Evolutionary conservation across 225 moss, liverwort and hornwort genomes (phyloP).

Genomic region (Physcomitrellopsis africana): DNA sequence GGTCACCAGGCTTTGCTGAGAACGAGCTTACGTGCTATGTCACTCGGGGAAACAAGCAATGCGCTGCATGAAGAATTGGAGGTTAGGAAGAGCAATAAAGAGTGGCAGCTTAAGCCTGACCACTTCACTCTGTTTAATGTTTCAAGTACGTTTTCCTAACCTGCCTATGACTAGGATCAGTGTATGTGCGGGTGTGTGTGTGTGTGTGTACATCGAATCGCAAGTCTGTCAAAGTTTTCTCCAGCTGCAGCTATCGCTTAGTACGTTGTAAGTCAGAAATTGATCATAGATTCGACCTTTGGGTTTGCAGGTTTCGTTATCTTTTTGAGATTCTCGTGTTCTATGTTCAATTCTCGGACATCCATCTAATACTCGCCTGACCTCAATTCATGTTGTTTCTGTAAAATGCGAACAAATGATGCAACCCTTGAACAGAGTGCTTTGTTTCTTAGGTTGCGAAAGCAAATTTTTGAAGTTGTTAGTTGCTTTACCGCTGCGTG

Average conservation of each 20-base stretch:
- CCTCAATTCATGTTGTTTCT: conserved; percentile 1
- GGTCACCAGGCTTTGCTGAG: conserved; percentile 23
- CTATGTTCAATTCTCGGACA: not conserved
- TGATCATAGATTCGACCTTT: no score
- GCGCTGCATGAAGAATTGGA: conserved; percentile 30
- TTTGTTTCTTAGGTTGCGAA: conserved; percentile 4
- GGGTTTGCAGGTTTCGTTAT: no score
- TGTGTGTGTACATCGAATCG: no score
- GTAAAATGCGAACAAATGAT: not conserved
- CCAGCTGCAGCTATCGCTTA: no score
- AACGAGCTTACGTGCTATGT: conserved; percentile 25
- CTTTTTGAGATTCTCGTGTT: not conserved
- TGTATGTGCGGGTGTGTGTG: no score
- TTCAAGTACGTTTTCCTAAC: conserved; percentile 30
- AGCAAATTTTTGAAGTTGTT: not conserved
- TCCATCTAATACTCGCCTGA: not conserved
- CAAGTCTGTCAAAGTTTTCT: not conserved
- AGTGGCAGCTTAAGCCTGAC: conserved; percentile 45
- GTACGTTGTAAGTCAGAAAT: not conserved
- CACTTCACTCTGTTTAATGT: conserved; percentile 52
- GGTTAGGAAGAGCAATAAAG: conserved; percentile 23
- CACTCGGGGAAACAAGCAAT: conserved; percentile 22
- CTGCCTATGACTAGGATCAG: not conserved
- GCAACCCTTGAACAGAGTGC: not conserved
- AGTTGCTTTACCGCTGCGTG: not conserved